Percentiles rank a stretch among this genome's conserved stretches.
Conservation (phyloP, 129 eudicot species). For the Lonicera japonica region DNA sequence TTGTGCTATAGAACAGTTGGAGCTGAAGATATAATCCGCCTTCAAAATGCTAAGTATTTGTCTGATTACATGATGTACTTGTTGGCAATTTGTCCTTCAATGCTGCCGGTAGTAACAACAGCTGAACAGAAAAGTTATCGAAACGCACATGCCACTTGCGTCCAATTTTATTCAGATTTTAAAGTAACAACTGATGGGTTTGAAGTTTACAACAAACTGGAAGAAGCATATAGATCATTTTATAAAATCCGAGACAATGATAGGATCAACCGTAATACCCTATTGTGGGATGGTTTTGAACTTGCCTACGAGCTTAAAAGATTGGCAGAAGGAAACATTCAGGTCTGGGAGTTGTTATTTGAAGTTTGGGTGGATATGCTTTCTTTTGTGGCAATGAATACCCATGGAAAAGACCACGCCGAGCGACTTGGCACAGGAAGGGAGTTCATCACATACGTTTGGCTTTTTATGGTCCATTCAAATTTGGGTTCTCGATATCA, state of each 20-base stretch:
- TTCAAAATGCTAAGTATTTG: conserved; percentile 3
- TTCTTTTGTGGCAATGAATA: neutral
- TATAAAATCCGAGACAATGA: neutral
- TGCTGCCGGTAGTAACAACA: neutral
- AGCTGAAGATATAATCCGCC: neutral
- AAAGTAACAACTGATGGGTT: neutral
- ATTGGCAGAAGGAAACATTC: neutral
- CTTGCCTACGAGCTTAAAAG: neutral
- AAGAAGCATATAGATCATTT: neutral
- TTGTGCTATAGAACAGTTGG: conserved; percentile 1
- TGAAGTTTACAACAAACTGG: neutral
- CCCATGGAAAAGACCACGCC: neutral
- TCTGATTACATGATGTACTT: conserved; percentile 10
- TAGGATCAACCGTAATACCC: neutral
- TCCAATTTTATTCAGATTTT: neutral
- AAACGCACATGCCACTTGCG: neutral
- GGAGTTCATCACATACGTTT: neutral
- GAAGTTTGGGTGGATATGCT: conserved; percentile 5
- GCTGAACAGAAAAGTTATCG: conserved; percentile 1
- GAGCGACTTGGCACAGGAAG: conserved; percentile 1
- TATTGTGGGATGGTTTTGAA: neutral
- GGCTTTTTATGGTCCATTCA: conserved; percentile 2
- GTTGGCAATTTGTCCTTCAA: neutral
- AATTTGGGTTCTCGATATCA: neutral
- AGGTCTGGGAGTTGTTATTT: neutral